Conservation (phyloP, 2,329 filamentous ascomycete genomes). For the Cytospora paraplurivora region DNA sequence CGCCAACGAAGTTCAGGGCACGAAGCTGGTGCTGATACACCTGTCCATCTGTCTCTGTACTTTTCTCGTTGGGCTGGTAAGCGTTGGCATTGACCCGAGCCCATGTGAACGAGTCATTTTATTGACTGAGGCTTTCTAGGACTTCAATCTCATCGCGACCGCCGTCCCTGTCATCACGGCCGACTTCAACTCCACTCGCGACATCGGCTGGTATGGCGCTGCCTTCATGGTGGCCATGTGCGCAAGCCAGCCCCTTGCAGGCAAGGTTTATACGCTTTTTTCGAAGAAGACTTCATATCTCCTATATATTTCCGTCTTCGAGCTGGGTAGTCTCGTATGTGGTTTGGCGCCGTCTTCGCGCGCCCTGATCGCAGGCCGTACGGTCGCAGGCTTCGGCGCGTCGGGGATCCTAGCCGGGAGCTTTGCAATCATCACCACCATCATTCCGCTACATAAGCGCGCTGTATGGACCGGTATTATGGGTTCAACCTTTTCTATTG, state of each 20-base stretch:
- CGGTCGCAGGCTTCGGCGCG: constrained; percentile 42
- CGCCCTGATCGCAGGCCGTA: constrained; percentile 41
- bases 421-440: constrained; percentile 39
- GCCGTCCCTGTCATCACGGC: constrained; percentile 36
- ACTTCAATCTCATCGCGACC: neutral
- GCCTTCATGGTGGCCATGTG: constrained; percentile 40
- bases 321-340: constrained; percentile 42
- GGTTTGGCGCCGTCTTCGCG: constrained; percentile 39
- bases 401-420: constrained; percentile 40
- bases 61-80: constrained; percentile 1
- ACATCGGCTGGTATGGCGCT: constrained; percentile 38
- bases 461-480: constrained; percentile 1
- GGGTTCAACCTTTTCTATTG: constrained; percentile 39
- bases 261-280: constrained; percentile 41
- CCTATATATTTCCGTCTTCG: constrained; percentile 36
- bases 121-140: neutral
- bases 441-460: constrained; percentile 32
- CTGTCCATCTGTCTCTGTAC: neutral
- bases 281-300: constrained; percentile 38
- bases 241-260: constrained; percentile 41
- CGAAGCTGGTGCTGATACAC: neutral
- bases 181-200: constrained; percentile 38
- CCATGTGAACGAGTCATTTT: neutral
- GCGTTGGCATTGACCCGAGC: neutral
- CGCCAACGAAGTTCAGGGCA: neutral